Evolutionary conservation across 306 rosid genomes (phyloP).

Genomic region (Pachyrhizus erosus): DNA sequence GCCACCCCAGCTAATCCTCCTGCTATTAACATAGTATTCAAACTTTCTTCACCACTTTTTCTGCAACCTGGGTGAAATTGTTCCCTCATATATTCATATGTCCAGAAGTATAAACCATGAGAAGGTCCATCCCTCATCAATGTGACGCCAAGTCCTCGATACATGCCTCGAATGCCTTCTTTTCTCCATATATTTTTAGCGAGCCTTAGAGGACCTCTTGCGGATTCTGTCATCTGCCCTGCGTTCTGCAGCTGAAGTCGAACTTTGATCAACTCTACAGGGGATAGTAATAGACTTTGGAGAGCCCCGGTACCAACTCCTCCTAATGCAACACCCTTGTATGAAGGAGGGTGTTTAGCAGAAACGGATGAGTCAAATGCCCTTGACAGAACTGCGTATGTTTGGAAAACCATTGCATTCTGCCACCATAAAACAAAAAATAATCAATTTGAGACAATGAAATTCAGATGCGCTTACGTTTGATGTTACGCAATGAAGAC

Average conservation of each 20-base stretch:
- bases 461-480: background rate
- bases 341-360: conserved; percentile 67
- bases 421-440: conserved; percentile 44
- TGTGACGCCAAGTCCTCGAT: conserved; percentile 73
- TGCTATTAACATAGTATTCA: conserved; percentile 68
- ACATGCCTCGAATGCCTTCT: conserved; percentile 71
- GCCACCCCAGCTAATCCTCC: conserved; percentile 93
- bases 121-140: conserved; percentile 74
- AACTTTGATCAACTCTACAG: conserved; percentile 79
- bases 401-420: conserved; percentile 90
- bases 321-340: conserved; percentile 74
- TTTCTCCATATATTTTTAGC: conserved; percentile 62
- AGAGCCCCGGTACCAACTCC: conserved; percentile 80
- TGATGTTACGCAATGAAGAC: background rate
- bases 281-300: conserved; percentile 70
- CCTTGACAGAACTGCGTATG: conserved; percentile 71
- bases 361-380: conserved; percentile 57
- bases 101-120: conserved; percentile 75
- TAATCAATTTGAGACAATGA: background rate
- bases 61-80: conserved; percentile 85
- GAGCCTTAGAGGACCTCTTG: conserved; percentile 55
- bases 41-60: conserved; percentile 60
- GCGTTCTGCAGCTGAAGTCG: conserved; percentile 69
- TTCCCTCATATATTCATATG: conserved; percentile 81
- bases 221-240: conserved; percentile 33